Percentiles rank a stretch among this genome's conserved stretches.
Evolutionary conservation across 176 grass and related monocot species (phyloP).

Genomic region (Canna indica): DNA sequence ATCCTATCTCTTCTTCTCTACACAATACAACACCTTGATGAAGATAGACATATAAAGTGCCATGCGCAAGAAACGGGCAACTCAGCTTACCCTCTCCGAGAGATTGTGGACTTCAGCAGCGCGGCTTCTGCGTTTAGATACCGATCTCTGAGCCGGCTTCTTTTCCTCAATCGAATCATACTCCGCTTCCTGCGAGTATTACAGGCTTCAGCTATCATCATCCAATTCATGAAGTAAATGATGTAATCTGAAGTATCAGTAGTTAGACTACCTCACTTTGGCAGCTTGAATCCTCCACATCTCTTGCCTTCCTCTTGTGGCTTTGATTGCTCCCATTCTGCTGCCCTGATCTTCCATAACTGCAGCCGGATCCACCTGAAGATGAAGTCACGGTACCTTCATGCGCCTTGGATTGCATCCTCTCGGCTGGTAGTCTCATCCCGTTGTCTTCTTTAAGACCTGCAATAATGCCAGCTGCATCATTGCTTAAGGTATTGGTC

Average conservation of each 20-base stretch:
- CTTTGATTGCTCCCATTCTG: conserved; percentile 14
- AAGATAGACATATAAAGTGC: neutral
- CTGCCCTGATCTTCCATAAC: conserved; percentile 37
- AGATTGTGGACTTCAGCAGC: conserved; percentile 94
- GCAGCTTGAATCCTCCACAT: conserved; percentile 62
- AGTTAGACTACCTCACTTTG: conserved; percentile 44
- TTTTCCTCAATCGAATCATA: conserved; percentile 37
- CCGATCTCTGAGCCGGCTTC: conserved; percentile 34
- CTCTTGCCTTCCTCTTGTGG: conserved; percentile 27
- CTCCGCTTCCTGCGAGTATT: conserved; percentile 42
- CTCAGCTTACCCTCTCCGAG: conserved; percentile 60
- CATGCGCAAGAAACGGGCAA: neutral
- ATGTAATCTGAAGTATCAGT: neutral
- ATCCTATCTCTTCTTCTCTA: conserved; percentile 96
- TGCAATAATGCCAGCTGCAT: conserved; percentile 7
- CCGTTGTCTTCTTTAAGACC: neutral
- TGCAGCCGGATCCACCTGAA: conserved; percentile 50
- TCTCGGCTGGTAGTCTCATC: conserved; percentile 9
- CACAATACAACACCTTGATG: conserved; percentile 10
- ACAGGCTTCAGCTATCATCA: neutral
- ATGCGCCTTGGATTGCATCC: neutral
- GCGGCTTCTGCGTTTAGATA: conserved; percentile 50
- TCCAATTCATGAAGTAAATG: neutral
- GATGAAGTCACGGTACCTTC: conserved; percentile 44
- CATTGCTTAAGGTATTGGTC: conserved; percentile 6